phyloP scores from a whole-genome alignment of 352 stramenopile species.

The Pilasporangium apinafurcum region DNA sequence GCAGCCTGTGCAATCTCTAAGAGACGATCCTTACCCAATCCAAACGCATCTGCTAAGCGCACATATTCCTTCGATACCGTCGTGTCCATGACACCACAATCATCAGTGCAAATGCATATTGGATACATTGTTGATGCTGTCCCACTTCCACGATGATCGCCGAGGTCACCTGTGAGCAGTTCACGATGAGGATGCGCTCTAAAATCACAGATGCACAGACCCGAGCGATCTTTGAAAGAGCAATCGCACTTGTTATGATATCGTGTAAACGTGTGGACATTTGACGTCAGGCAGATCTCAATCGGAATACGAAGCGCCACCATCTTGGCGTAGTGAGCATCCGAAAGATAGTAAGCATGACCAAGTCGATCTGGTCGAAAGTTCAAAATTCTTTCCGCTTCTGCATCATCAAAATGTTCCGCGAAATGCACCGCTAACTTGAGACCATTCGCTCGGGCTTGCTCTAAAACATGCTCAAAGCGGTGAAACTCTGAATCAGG shows the following conservation, averaged over 20 bases:
- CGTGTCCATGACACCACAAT: conserved; percentile 90
- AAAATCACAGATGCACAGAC: conserved; percentile 62
- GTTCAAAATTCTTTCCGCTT: conserved; percentile 74
- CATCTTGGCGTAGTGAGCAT: conserved; percentile 68
- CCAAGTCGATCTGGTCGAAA: conserved; percentile 90
- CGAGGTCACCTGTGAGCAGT: conserved; percentile 31
- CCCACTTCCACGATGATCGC: conserved; percentile 9
- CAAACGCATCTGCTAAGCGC: conserved; percentile 70
- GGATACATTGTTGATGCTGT: conserved; percentile 35
- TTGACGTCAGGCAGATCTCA: conserved; percentile 92
- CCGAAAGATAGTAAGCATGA: conserved; percentile 84
- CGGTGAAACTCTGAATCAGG: conserved; percentile 78
- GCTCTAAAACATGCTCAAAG: conserved; percentile 74
- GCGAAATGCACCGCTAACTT: conserved; percentile 91
- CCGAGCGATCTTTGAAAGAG: conserved; percentile 29
- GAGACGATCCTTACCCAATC: conserved; percentile 39
- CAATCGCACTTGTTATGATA: conserved; percentile 39
- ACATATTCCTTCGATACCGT: conserved; percentile 85
- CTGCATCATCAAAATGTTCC: conserved; percentile 83
- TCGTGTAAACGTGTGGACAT: conserved; percentile 90
- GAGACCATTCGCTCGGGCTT: conserved; percentile 62
- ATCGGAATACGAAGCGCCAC: conserved; percentile 75
- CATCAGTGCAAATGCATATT: conserved; percentile 90
- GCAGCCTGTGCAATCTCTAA: conserved; percentile 32
- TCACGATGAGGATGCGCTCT: conserved; percentile 74